Conservation (phyloP, 192 early-diverging fungal genomes). For the Entrophospora sp. region DNA sequence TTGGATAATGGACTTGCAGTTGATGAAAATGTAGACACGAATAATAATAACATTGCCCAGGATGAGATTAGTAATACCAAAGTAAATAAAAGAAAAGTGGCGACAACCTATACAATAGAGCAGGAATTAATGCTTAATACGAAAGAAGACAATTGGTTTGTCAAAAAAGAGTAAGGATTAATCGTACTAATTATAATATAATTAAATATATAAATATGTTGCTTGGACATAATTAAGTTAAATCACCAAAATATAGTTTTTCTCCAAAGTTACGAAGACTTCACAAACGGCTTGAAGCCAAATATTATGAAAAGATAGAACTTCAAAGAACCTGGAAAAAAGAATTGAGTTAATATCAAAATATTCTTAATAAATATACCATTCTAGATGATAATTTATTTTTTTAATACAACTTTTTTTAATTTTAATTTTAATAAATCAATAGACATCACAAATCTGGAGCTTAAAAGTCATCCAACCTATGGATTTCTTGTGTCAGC, state of each 20-base stretch:
- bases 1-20: not conserved
- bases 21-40: not conserved
- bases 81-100: not conserved
- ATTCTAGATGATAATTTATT: not conserved
- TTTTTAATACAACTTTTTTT: not conserved
- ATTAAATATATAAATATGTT: too few species aligned
- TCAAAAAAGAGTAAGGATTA: slow-evolving; percentile 28
- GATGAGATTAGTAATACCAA: not conserved
- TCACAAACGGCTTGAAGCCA: slow-evolving; percentile 29
- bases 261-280: slow-evolving; percentile 27
- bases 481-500: slow-evolving; percentile 14
- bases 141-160: slow-evolving; percentile 38
- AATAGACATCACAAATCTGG: too few species aligned
- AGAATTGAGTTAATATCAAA: slow-evolving; percentile 24
- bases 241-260: slow-evolving; percentile 21
- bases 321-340: slow-evolving; percentile 33
- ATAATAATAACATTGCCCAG: not conserved
- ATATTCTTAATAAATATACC: too few species aligned
- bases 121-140: not conserved
- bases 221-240: not conserved
- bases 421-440: not conserved
- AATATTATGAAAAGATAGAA: slow-evolving; percentile 33
- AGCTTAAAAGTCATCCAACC: slow-evolving; percentile 4
- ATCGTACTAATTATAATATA: too few species aligned
- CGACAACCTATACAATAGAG: not conserved